Base-by-base conservation (phyloP, 257 asterid genomes). In the Voacanga thouarsii region DNA sequence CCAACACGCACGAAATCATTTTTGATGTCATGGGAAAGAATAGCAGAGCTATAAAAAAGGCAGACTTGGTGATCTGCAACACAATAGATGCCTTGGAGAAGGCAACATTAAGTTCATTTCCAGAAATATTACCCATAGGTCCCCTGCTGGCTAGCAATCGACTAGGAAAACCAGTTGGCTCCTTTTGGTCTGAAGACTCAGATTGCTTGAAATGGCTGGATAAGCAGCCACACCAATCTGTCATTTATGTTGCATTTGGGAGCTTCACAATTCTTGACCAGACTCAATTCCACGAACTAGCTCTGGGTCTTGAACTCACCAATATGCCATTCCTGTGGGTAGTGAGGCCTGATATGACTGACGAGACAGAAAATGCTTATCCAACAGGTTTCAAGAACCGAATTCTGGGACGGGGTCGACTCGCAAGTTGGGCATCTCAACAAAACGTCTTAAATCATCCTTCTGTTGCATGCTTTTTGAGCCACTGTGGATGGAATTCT, bases 401-500 rank as follows among this genome's bases (percentile, higher is more conserved):
- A 30, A 79, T 86, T 12, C 19, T 57, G 9, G 45, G 55, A 39
- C 71, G 80, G 0, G 92, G 90, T 73, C 74, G 66, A 19, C 56
- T 84, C 1, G 90, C 82, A 4, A 55, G 77, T 23, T 90, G 96
- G 96, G 88, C 87, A 0, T 92, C 92, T 9, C 96, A 87, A 71
- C 88, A 86, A 59, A 56, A 78, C 53, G 89, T 87, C 2, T 41
- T 87, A 15, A 83, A 76, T 0, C 96, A 90, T 79, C 89, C 93
- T n/a, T 79, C 90, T 0, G 71, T 90, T 12, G 92, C 87, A 0
- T 89, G 93, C 51, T 89, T 90, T 72, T 7, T 90, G 4, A 86
- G 89, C 71, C 96, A 90, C 47, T 87, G 96, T 43, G 96, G 96
- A 2, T 89, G 93, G 92, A 90, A 88, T 77, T 90, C 92, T 4